Conservation (phyloP, 768 basidiomycete genomes). For the Phaeotremella fagi region DNA sequence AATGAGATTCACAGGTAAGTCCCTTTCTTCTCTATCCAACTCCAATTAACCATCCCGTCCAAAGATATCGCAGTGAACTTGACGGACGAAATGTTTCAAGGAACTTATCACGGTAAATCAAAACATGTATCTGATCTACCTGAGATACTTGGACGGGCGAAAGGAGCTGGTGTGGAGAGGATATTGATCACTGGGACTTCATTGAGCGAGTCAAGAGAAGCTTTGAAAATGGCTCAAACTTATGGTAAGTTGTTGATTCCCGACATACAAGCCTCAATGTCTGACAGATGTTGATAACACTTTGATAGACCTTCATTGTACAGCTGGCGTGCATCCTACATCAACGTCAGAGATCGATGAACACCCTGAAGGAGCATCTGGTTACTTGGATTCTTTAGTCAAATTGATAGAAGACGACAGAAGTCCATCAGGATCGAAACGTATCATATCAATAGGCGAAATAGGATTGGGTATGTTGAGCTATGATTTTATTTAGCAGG, state of each 20-base stretch:
- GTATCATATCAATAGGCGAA: slow-evolving; percentile 70
- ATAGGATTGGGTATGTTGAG: slow-evolving; percentile 63
- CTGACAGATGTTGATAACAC: background rate
- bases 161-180: slow-evolving; percentile 59
- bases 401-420: slow-evolving; percentile 53
- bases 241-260: slow-evolving; percentile 49
- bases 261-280: background rate
- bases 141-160: slow-evolving; percentile 58
- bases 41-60: too few relatives aligned
- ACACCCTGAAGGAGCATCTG: slow-evolving; percentile 57
- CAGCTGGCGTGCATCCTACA: slow-evolving; percentile 76
- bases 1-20: slow-evolving; percentile 1
- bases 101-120: slow-evolving; percentile 48
- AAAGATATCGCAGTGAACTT: slow-evolving; percentile 52
- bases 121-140: slow-evolving; percentile 62
- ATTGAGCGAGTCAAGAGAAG: slow-evolving; percentile 60
- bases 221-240: slow-evolving; percentile 60
- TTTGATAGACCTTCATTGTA: slow-evolving; percentile 60
- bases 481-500: too few relatives aligned
- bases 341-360: slow-evolving; percentile 65
- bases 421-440: slow-evolving; percentile 49
- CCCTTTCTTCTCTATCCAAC: background rate
- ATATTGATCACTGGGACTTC: slow-evolving; percentile 76
- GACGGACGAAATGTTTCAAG: slow-evolving; percentile 51
- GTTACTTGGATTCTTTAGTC: slow-evolving; percentile 61